Evolutionary conservation across 1,284 basidiomycete genomes (phyloP), one percentile per base, ranked within the genome.

Genomic region (Ustilago vetiveriae): DNA sequence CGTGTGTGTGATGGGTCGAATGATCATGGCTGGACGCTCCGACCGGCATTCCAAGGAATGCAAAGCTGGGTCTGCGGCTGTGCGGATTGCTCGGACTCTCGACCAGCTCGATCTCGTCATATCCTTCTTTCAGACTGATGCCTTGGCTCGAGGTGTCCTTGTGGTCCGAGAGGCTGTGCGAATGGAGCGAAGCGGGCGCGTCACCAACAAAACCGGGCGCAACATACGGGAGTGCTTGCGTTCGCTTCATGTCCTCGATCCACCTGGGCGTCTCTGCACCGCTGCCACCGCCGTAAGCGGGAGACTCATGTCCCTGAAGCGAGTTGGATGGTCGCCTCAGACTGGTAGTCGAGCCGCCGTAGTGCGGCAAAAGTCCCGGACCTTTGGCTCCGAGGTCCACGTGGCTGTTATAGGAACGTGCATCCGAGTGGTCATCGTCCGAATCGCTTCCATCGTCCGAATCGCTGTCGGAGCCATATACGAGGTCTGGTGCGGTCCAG

Each of bases 401-500:
- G 23, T 37, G 23, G 19, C 52, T 54, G 49, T 10, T 64, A 37
- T 52, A 56, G 14, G 49, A 56, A 19, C 51, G 36, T 9, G 54
- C 49, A n/a, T 42, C 54, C 9, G 54, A 55, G 38, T 48, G 48
- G 30, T 53, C 36, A n/a, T 46, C 41, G 30, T 55, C 59, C 17
- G 59, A 51, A 35, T 63, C 38, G 17, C 5, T 21, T 17, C 48
- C 37, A n/a, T 47, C 39, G 39, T 66, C 63, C 32, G 38, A 43
- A 27, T 54, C 57, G 6, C 52, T 49, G 38, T 71, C 68, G 8
- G 68, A 71, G 16, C 59, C 69, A 21, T 69, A 70, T 22, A 70
- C 50, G 23, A 74, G 66, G 30, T 74, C 64, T 3, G 64, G 63
- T 6, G 64, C 60, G 23, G 49, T 60, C 66, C 69, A 72, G 14